These are phyloP conservation scores for Penicillium taxi DNA, from an alignment of 495 filamentous ascomycete species.

Conservation along the genomic window DNA sequence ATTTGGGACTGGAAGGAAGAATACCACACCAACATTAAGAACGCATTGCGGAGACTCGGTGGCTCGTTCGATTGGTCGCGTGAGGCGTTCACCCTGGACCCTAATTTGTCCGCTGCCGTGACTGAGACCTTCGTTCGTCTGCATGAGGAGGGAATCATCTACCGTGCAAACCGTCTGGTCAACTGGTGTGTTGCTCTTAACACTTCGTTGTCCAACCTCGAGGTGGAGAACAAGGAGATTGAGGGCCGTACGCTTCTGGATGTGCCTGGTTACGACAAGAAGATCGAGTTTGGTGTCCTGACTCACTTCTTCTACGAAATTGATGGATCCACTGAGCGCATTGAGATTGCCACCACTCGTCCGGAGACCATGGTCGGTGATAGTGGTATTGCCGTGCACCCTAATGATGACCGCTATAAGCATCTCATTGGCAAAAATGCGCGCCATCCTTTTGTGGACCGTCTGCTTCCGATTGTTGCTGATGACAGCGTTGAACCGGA, in stretches of 20 bases:
- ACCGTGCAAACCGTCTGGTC: slow-evolving; percentile 66
- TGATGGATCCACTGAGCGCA: slow-evolving; percentile 54
- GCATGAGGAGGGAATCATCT: slow-evolving; percentile 69
- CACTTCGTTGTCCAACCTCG: slow-evolving; percentile 69
- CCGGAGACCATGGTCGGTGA: slow-evolving; percentile 80
- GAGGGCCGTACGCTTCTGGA: slow-evolving; percentile 56
- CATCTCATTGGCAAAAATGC: slow-evolving; percentile 66
- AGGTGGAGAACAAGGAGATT: slow-evolving; percentile 69
- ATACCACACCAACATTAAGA: slow-evolving; percentile 57
- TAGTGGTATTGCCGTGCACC: slow-evolving; percentile 69
- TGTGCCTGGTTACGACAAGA: slow-evolving; percentile 57
- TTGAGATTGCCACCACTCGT: slow-evolving; percentile 72
- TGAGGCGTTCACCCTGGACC: slow-evolving; percentile 70
- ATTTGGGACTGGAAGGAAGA: slow-evolving; percentile 66
- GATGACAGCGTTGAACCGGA: slow-evolving; percentile 63
- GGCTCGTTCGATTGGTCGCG: slow-evolving; percentile 57
- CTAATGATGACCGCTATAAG: slow-evolving; percentile 54
- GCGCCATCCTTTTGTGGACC: slow-evolving; percentile 60
- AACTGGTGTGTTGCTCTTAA: slow-evolving; percentile 70
- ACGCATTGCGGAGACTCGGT: slow-evolving; percentile 49
- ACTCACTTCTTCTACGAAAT: slow-evolving; percentile 66
- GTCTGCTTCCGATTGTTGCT: slow-evolving; percentile 60
- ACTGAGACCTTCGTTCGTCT: slow-evolving; percentile 64
- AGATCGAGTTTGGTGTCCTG: slow-evolving; percentile 65
- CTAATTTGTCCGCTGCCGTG: slow-evolving; percentile 58